A percentile compares a stretch with the other conserved stretches of the same genome.
These are phyloP conservation scores for Rutstroemia sp. DNA, from an alignment of 2,329 filamentous ascomycete genomes.

Conservation along the genomic window DNA sequence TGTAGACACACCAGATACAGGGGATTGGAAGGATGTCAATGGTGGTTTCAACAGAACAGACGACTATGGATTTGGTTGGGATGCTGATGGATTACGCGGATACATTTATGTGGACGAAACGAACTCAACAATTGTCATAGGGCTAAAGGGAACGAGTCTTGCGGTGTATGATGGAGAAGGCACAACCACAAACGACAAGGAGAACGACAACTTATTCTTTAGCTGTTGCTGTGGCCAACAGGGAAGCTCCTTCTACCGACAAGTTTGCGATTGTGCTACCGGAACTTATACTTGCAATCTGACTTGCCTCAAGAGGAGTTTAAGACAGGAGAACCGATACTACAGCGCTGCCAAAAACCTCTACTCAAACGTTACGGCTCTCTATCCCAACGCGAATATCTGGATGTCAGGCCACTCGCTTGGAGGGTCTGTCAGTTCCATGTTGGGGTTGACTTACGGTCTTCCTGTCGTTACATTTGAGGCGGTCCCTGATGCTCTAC, in stretches of 20 bases:
- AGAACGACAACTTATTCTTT: conserved; percentile 97
- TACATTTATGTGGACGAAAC: conserved; percentile 84
- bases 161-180: conserved; percentile 96
- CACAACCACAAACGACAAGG: conserved; percentile 94
- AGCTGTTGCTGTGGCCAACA: conserved; percentile 96
- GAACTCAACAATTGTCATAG: conserved; percentile 85
- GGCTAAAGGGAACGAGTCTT: conserved; percentile 82
- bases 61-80: conserved; percentile 88
- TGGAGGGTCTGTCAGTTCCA: conserved; percentile 80
- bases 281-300: conserved; percentile 86
- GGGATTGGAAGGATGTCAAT: conserved; percentile 79
- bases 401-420: conserved; percentile 93
- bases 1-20: conserved; percentile 60
- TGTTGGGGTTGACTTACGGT: conserved; percentile 86
- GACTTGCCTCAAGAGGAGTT: conserved; percentile 71
- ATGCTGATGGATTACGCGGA: conserved; percentile 78
- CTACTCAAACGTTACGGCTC: conserved; percentile 82
- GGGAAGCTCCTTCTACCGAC: conserved; percentile 80
- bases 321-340: conserved; percentile 80
- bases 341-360: conserved; percentile 84
- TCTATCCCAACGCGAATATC: conserved; percentile 77
- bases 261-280: conserved; percentile 89
- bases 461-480: conserved; percentile 89
- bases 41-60: conserved; percentile 75
- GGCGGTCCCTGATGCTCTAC: conserved; percentile 83